Evolutionary conservation across 108 stramenopile genomes (phyloP), one percentile per base, ranked within the genome.

Genomic region (Schizochytrium sp.): DNA sequence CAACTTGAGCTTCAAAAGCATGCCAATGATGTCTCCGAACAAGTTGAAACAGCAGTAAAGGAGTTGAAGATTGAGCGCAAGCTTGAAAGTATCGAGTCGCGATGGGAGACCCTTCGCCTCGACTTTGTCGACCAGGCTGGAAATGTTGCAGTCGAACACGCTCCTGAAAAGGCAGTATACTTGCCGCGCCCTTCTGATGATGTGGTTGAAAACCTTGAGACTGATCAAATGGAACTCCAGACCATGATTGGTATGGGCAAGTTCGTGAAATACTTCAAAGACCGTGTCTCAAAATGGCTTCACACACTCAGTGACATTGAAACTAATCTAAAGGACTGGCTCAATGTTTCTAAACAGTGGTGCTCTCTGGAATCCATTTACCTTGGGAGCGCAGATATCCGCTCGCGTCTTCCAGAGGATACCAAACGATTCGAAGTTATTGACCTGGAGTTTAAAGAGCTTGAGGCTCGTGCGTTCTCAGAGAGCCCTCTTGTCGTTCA

Each of bases 351-450:
- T 60, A 94, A 94, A 69, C 57, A 91, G 50, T 96, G 97, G 97
- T 94, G 95, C 41, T 93, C 96, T 3, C 92, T 97, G 41, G 97
- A 97, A 88, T 94, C 94, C 47, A 96, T 97, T 91, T 97, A 96
- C 91, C 88, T 97, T 47, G 95, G 94, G 44, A 96, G 96, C 3
- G 96, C 95, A 53, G 97, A 97, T 83, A 97, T 97, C 83, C 95
- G 96, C 72, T 92, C 94, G 12, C 96, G 96, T 88, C 93, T 97
- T 49, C 96, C 97, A 5, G 97, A 97, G 53, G 97, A 96, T 88
- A 97, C 97, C 46, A 97, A 96, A 91, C 94, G 96, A 56, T 97
- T 97, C 87, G 95, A 96, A 91, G 95, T 92, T 49, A 96, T 97
- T 88, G 95, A 97, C 91, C 93, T 93, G 57, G 96, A 96, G 61